Conservation (phyloP, 1,139 yeast species). For the Suhomyces bolitotheri region DNA sequence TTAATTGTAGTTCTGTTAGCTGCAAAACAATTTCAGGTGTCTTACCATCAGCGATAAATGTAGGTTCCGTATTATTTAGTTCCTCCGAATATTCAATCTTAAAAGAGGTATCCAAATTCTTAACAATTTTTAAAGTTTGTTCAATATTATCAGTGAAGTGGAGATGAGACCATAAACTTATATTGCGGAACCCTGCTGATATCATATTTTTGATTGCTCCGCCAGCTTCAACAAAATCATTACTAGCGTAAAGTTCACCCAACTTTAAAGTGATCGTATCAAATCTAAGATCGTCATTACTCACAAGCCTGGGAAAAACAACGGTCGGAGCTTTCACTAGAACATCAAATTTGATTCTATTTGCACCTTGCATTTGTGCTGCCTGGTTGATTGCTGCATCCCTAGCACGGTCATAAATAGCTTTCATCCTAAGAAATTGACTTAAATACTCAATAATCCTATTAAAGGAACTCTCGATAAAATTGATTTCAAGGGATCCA, state of each 20-base stretch:
- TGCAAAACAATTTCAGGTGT: slow-evolving; percentile 67
- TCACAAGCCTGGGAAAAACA: slow-evolving; percentile 66
- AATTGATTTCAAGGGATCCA: slow-evolving; percentile 72
- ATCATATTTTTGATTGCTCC: slow-evolving; percentile 46
- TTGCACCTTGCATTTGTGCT: slow-evolving; percentile 60
- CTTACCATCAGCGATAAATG: slow-evolving; percentile 55
- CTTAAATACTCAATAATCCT: slow-evolving; percentile 66
- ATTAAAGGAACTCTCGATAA: slow-evolving; percentile 78
- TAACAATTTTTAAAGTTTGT: slow-evolving; percentile 67
- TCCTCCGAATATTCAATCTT: slow-evolving; percentile 57
- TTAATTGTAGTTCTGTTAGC: slow-evolving; percentile 76
- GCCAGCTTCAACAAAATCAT: slow-evolving; percentile 46
- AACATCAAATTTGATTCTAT: slow-evolving; percentile 68
- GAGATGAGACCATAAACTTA: slow-evolving; percentile 63
- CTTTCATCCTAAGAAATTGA: slow-evolving; percentile 83
- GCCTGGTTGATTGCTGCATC: slow-evolving; percentile 77
- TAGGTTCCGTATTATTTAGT: slow-evolving; percentile 43
- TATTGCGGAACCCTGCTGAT: slow-evolving; percentile 69
- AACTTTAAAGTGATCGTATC: slow-evolving; percentile 71
- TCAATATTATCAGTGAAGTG: slow-evolving; percentile 37
- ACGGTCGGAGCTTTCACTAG: slow-evolving; percentile 78
- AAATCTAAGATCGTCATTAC: slow-evolving; percentile 37
- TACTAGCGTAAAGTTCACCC: slow-evolving; percentile 80
- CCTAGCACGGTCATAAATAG: slow-evolving; percentile 81
- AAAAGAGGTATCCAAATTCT: slow-evolving; percentile 66